Evolutionary conservation across 2,329 filamentous ascomycete species (phyloP), one percentile per base, ranked within the genome.

Genomic region (Lachnellula hyalina): DNA sequence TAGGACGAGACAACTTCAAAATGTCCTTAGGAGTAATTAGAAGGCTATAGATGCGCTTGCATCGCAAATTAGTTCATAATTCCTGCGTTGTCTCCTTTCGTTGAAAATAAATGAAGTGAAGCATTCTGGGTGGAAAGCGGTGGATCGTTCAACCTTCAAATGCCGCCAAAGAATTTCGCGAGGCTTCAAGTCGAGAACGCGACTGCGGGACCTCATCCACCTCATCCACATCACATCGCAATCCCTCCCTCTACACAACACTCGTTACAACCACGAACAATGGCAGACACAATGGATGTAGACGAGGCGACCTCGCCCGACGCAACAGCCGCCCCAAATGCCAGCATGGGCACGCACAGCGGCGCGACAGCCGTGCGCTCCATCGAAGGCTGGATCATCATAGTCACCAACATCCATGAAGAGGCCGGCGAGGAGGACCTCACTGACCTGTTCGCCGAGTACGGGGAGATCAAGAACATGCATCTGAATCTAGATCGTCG

Each of bases 331-430:
- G 70, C 75, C 64, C 81, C 82, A 66, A 77, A 82, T 60, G 75
- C 76, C 65, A 83, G 87, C 67, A 87, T 90, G 78, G 83, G 84
- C 66, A 92, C 89, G 6, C 81, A 83, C 65, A 77, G 80, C 38
- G 86, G 87, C 69, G 89, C 89, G 53, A 90, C 85, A 1, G 89
- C 89, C 23, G 89, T 94, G 56, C 88, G 89, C 65, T 91, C 87
- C 53, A 92, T 94, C 68, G 89, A 94, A 73, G 89, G 90, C 64
- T 94, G 90, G 90, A 94, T 94, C 72, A 78, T 94, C 67, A 84
- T 90, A 60, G 89, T 89, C 62, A 92, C 89, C 51, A 94, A 94
- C 67, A 86, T 94, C 35, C 89, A 94, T 74, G 89, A 94, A 69
- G 89, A 94, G 72, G 88, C 89, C 49, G 87, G 86, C 64, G 89